Percentiles rank a stretch among this genome's conserved stretches.
phyloP scores from a whole-genome alignment of 2,329 filamentous ascomycete genomes.

The Nannizzia gypsea region DNA sequence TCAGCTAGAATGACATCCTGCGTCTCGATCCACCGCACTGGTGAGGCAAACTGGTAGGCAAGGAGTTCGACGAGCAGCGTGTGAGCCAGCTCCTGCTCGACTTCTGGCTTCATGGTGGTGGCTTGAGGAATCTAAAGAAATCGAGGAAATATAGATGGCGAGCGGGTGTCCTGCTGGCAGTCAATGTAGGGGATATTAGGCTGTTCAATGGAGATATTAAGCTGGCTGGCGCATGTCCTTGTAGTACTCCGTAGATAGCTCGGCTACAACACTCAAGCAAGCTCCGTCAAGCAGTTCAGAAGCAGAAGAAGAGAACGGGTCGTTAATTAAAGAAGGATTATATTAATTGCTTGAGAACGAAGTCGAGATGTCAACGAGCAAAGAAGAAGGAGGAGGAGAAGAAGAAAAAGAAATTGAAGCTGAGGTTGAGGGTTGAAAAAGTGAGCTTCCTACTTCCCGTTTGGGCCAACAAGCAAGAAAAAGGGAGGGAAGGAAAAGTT shows the following conservation, averaged over 20 bases:
- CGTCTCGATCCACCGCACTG: conserved; percentile 98
- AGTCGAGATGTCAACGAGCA: conserved; percentile 9
- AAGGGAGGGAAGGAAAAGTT: neutral
- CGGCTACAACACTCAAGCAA: no score
- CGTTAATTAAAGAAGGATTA: neutral
- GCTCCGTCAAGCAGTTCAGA: neutral
- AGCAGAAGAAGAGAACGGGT: neutral
- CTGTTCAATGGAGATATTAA: neutral
- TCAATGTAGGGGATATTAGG: neutral
- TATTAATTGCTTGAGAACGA: conserved; percentile 4
- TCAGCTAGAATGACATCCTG: conserved; percentile 98
- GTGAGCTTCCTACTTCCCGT: conserved; percentile 9
- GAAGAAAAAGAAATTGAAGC: conserved; percentile 12
- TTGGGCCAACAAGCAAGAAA: neutral
- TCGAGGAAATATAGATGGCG: neutral
- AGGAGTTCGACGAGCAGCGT: conserved; percentile 96
- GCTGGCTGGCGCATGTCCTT: neutral
- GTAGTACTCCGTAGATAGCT: neutral
- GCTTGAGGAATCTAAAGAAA: neutral
- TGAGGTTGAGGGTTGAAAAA: conserved; percentile 9
- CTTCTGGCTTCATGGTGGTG: conserved; percentile 79
- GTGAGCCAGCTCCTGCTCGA: conserved; percentile 98
- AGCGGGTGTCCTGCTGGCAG: neutral
- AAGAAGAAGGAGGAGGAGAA: conserved; percentile 12
- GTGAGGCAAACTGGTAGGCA: conserved; percentile 97